Conservation (phyloP, 2,329 filamentous ascomycete genomes). For the Aspergillus sojae region DNA sequence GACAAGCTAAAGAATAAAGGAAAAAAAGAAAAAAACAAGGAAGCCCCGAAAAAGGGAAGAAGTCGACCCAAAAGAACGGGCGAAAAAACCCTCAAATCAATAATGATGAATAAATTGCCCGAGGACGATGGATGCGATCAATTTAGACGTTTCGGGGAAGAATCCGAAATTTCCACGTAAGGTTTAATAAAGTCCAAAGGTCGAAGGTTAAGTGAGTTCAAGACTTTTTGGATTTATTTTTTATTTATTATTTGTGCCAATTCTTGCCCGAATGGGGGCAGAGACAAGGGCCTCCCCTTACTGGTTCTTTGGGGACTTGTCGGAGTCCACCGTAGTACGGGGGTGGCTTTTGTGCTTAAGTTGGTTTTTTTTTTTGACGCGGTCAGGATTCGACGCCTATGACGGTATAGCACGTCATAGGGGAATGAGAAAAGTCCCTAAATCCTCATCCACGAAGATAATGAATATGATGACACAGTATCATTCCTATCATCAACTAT, state of each 20-base stretch:
- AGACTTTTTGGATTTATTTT: neutral
- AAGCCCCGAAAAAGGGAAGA: constrained; percentile 1
- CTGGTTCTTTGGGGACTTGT: neutral
- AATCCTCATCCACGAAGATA: neutral
- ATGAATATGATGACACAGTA: too few relatives aligned
- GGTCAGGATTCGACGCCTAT: constrained; percentile 3
- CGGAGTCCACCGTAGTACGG: neutral
- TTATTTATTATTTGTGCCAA: neutral
- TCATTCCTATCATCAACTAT: neutral
- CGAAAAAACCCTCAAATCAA: constrained; percentile 17
- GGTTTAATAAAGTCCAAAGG: constrained; percentile 9
- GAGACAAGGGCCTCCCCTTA: neutral
- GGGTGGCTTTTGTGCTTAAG: neutral
- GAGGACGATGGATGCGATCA: constrained; percentile 7
- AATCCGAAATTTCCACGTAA: constrained; percentile 5
- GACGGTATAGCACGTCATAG: constrained; percentile 2
- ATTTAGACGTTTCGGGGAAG: constrained; percentile 5
- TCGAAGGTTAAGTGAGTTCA: constrained; percentile 1
- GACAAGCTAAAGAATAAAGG: neutral
- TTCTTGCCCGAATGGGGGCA: neutral
- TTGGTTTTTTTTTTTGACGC: neutral
- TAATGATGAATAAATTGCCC: constrained; percentile 12
- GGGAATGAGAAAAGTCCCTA: neutral
- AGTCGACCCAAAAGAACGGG: constrained; percentile 19
- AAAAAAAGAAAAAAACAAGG: constrained; percentile 1